Percentiles rank a stretch among this genome's conserved stretches.
These are phyloP conservation scores for Pontederia crassipes DNA, from an alignment of 176 grass and related monocot genomes.

Conservation along the genomic window DNA sequence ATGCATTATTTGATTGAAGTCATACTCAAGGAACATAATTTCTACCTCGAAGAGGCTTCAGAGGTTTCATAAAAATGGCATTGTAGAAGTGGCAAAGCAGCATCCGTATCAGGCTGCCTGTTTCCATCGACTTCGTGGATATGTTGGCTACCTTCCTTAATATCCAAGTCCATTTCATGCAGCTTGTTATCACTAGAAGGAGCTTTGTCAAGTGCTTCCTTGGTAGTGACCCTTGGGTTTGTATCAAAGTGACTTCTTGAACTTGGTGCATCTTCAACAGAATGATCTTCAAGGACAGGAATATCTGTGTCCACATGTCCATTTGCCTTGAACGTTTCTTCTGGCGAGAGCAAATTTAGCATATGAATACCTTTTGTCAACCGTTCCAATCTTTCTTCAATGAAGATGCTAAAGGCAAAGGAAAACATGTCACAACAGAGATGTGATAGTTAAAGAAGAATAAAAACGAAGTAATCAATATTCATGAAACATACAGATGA, in stretches of 20 bases:
- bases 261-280: constrained; percentile 22
- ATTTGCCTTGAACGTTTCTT: constrained; percentile 47
- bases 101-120: constrained; percentile 25
- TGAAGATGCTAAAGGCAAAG: constrained; percentile 50
- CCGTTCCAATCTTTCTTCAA: constrained; percentile 90
- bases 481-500: too few species aligned
- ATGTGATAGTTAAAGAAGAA: constrained; percentile 13
- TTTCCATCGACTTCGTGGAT: constrained; percentile 21
- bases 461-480: too few species aligned
- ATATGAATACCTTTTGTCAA: constrained; percentile 72
- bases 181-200: constrained; percentile 23
- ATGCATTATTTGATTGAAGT: too few species aligned
- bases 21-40: background rate
- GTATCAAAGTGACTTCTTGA: constrained; percentile 21
- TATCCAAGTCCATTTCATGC: constrained; percentile 26
- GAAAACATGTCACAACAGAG: constrained; percentile 24
- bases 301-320: constrained; percentile 29
- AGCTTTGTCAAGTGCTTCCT: constrained; percentile 23
- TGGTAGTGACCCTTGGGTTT: constrained; percentile 13
- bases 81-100: constrained; percentile 66
- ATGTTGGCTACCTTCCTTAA: constrained; percentile 6
- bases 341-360: constrained; percentile 57
- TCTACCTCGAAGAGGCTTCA: constrained; percentile 73
- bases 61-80: constrained; percentile 51
- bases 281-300: constrained; percentile 26